Base-by-base conservation (phyloP, 805 yeast species). In the Kurtzmaniella fragi region DNA sequence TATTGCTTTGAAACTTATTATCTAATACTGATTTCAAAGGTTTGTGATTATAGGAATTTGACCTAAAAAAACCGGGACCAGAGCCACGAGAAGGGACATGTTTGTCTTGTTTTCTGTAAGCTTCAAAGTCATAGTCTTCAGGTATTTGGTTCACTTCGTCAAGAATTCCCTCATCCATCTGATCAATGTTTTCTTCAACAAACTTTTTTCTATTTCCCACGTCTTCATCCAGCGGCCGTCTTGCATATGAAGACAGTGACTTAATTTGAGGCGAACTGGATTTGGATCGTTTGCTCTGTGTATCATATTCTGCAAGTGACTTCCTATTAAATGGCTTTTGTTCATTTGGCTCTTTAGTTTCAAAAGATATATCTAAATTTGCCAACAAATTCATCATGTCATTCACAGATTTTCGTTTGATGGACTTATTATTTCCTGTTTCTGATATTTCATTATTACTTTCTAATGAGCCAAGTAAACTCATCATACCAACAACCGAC, bases 71-170 rank as follows among this genome's bases (percentile, higher is more conserved):
- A 11, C 43, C 38, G 3, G 20, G 20, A 5, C 8, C 5, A 28
- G 5, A 6, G 5, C 17, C 23, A 11, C 23, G 17, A 11, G 17
- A n/a, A 11, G 13, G 5, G 12, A 16, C 17, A n/a, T 31, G 14
- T 7, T 9, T 13, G 8, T 30, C 13, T 11, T 8, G 11, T 13
- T 41, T 31, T 29, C 42, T 39, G 40, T 44, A 32, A 17, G 62
- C 64, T 20, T 58, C 61, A 41, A 65, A 65, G 38, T 67, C 72
- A 45, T 48, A 66, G 45, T 66, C 72, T 37, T 55, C 66, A 0
- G 70, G 68, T 4, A 64, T 34, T 45, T 49, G 53, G 39, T 64
- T 64, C 12, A 62, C 50, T 44, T 64, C 71, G 41, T 64, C 71
- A 3, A 64, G 44, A 2, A 63, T 37, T 28, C 61, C 67, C 34